These are phyloP conservation scores for Aspergillus arachidicola DNA, from an alignment of 2,329 filamentous ascomycete genomes.

Conservation along the genomic window DNA sequence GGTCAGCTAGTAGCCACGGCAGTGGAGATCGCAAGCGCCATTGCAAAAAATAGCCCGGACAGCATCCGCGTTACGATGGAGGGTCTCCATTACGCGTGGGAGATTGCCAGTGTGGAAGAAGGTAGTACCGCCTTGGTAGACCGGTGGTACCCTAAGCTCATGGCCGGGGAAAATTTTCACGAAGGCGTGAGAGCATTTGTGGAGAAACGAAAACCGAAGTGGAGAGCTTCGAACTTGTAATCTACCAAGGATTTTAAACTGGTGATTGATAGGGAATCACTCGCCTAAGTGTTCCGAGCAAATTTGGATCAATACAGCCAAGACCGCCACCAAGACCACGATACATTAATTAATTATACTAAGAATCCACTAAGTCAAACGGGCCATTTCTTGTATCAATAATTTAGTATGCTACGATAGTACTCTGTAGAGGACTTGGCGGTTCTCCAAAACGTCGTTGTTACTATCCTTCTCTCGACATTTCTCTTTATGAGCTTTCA, in stretches of 20 bases:
- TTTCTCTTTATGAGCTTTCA: not conserved
- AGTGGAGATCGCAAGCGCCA: constrained; percentile 60
- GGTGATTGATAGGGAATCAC: not conserved
- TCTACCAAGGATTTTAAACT: not conserved
- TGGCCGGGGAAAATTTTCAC: constrained; percentile 68
- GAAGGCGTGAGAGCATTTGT: constrained; percentile 75
- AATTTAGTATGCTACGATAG: not conserved
- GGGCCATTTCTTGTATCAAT: not conserved
- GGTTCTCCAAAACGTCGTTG: not conserved
- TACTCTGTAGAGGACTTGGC: not conserved
- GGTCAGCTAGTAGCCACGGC: constrained; percentile 43
- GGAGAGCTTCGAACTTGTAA: constrained; percentile 48
- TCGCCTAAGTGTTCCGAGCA: not conserved
- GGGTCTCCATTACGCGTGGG: constrained; percentile 71
- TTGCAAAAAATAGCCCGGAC: constrained; percentile 71
- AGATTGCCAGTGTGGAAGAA: constrained; percentile 65
- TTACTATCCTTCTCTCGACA: not conserved
- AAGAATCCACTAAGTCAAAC: not conserved
- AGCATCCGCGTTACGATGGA: constrained; percentile 70
- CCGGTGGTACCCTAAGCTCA: constrained; percentile 61
- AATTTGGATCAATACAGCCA: not conserved
- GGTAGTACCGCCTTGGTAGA: constrained; percentile 60
- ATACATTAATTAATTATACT: not conserved
- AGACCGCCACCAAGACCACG: not conserved
- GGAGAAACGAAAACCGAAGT: constrained; percentile 69